Conservation (phyloP, 108 stramenopile species). For the Stephanodiscus minutulus region DNA sequence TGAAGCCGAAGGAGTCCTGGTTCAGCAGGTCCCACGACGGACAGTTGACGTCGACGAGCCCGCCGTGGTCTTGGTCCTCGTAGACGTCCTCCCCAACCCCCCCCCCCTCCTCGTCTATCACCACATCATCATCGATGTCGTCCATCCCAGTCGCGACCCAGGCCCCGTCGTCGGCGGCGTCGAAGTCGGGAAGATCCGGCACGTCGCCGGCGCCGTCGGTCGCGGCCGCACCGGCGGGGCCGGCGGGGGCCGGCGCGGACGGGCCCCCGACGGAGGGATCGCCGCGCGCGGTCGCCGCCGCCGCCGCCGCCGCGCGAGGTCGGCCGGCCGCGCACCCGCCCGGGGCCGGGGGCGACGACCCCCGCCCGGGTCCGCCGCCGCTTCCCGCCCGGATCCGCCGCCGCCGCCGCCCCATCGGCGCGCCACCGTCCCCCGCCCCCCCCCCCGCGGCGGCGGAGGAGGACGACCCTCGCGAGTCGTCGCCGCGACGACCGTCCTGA, state of each 20-base stretch:
- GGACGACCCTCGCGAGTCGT: neutral
- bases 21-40: slow-evolving; percentile 9
- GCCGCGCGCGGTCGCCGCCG: no score
- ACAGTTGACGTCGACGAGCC: neutral
- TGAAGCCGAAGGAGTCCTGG: slow-evolving; percentile 11
- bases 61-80: neutral
- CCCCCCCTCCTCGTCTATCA: neutral
- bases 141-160: neutral
- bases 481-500: neutral
- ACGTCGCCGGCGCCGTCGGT: neutral
- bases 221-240: no score
- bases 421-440: neutral
- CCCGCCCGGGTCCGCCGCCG: no score
- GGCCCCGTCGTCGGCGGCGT: neutral
- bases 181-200: neutral
- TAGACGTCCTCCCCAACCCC: neutral
- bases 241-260: no score
- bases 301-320: no score
- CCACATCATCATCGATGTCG: neutral
- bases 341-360: no score
- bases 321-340: no score
- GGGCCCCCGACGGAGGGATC: no score
- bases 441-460: neutral
- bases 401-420: no score
- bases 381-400: no score